Evolutionary conservation across 2,329 filamentous ascomycete genomes (phyloP).

Genomic region (Calonectria leucothoes): DNA sequence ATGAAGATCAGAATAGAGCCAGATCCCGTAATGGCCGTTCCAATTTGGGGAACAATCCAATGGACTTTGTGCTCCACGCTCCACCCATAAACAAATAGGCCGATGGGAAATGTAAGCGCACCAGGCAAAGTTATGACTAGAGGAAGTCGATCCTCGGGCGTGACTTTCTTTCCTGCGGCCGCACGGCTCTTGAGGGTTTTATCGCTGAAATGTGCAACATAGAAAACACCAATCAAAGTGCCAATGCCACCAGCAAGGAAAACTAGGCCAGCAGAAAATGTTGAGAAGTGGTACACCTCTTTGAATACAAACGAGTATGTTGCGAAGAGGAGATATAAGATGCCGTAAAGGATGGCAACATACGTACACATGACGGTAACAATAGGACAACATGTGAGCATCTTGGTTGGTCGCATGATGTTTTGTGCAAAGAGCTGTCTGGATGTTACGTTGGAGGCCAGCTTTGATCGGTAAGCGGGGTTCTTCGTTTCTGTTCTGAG

Average conservation of each 20-base stretch:
- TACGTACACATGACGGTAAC: constrained; percentile 75
- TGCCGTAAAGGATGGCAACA: constrained; percentile 70
- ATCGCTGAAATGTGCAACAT: constrained; percentile 30
- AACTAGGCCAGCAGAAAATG: constrained; percentile 30
- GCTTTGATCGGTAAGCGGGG: not conserved
- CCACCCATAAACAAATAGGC: constrained; percentile 38
- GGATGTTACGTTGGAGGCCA: not conserved
- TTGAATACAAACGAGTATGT: constrained; percentile 65
- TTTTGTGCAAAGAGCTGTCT: constrained; percentile 44
- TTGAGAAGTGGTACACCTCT: constrained; percentile 67
- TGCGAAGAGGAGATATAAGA: constrained; percentile 65
- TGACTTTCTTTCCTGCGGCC: constrained; percentile 1
- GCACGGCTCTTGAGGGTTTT: constrained; percentile 25
- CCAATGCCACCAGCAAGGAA: constrained; percentile 36
- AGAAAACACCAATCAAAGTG: constrained; percentile 31
- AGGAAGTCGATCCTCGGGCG: constrained; percentile 31
- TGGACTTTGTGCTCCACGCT: constrained; percentile 32
- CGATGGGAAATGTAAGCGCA: constrained; percentile 28
- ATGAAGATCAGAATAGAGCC: constrained; percentile 43
- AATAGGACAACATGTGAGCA: constrained; percentile 66
- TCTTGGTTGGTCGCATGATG: constrained; percentile 67
- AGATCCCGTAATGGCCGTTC: not conserved
- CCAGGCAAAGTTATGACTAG: constrained; percentile 29
- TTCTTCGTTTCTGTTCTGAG: not conserved
- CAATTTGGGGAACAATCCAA: not conserved